These are phyloP conservation scores for Tylopilus subfusipes DNA, from an alignment of 768 basidiomycete genomes.

Conservation along the genomic window DNA sequence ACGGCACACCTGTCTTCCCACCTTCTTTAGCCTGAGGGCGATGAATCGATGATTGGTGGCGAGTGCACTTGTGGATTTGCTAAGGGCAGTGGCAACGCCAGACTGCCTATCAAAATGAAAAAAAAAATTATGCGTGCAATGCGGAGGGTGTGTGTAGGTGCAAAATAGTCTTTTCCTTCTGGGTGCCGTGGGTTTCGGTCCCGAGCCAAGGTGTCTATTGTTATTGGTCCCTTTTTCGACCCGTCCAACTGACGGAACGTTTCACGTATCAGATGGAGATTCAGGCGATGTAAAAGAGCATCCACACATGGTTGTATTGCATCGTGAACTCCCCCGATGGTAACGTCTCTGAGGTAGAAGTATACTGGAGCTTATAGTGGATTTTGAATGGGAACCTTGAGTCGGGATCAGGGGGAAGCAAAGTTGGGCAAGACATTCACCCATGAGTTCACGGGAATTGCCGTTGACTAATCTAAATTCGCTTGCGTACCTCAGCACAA, in stretches of 20 bases:
- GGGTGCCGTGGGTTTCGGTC: constrained; percentile 6
- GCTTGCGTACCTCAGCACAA: background rate
- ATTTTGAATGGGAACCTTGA: constrained; percentile 4
- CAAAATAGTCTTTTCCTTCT: background rate
- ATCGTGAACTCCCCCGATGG: background rate
- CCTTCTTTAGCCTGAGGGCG: constrained; percentile 2
- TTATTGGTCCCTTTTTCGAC: constrained; percentile 16
- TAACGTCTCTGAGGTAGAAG: background rate
- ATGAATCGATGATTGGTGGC: background rate
- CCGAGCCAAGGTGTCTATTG: constrained; percentile 1
- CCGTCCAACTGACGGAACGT: background rate
- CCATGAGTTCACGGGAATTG: constrained; percentile 11
- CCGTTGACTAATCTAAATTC: constrained; percentile 8
- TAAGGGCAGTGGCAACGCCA: background rate
- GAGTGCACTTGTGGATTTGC: background rate
- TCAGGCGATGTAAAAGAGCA: constrained; percentile 8
- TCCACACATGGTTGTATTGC: constrained; percentile 27
- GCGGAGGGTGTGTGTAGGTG: constrained; percentile 1
- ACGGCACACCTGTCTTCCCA: constrained; percentile 22
- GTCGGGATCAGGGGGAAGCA: background rate
- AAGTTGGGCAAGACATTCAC: background rate
- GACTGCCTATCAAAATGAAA: background rate
- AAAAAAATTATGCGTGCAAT: constrained; percentile 1
- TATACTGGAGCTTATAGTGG: background rate
- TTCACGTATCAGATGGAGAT: constrained; percentile 4